Conservation (phyloP, 495 filamentous ascomycete species). For the Xylaria telfairii region DNA sequence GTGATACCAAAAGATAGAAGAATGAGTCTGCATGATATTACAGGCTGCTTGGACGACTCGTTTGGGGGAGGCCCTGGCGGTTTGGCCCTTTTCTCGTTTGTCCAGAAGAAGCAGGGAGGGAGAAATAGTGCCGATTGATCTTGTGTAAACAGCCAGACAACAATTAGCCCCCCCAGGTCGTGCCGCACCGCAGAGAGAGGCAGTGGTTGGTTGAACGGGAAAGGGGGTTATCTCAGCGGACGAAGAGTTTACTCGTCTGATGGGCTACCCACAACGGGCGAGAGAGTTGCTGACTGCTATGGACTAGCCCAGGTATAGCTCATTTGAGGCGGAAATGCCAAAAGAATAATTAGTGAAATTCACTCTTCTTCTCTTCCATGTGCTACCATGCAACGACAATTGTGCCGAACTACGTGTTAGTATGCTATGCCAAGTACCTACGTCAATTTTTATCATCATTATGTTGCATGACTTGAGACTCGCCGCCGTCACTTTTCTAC, state of each 20-base stretch:
- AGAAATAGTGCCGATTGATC: conserved; percentile 14
- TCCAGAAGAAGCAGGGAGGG: conserved; percentile 19
- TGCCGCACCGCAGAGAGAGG: not conserved
- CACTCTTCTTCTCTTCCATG: not conserved
- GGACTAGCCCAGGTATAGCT: conserved; percentile 13
- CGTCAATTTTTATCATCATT: not conserved
- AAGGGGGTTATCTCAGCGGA: not conserved
- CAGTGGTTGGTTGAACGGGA: not conserved
- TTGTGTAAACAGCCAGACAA: conserved; percentile 5
- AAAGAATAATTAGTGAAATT: conserved; percentile 19
- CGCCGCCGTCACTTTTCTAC: too few species aligned
- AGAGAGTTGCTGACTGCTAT: not conserved
- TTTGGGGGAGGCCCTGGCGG: not conserved
- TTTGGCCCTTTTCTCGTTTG: conserved; percentile 25
- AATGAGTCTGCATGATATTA: conserved; percentile 17
- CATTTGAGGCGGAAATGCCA: conserved; percentile 11
- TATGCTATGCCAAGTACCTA: not conserved
- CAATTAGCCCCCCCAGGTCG: not conserved
- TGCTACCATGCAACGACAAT: not conserved
- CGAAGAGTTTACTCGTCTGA: conserved; percentile 2
- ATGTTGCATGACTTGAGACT: too few species aligned
- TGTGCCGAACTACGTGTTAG: not conserved
- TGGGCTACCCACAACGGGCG: not conserved
- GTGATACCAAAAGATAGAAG: conserved; percentile 32
- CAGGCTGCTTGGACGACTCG: conserved; percentile 18